These are phyloP conservation scores for Globisporangium lucens DNA, from an alignment of 352 stramenopile species.

Conservation along the genomic window DNA sequence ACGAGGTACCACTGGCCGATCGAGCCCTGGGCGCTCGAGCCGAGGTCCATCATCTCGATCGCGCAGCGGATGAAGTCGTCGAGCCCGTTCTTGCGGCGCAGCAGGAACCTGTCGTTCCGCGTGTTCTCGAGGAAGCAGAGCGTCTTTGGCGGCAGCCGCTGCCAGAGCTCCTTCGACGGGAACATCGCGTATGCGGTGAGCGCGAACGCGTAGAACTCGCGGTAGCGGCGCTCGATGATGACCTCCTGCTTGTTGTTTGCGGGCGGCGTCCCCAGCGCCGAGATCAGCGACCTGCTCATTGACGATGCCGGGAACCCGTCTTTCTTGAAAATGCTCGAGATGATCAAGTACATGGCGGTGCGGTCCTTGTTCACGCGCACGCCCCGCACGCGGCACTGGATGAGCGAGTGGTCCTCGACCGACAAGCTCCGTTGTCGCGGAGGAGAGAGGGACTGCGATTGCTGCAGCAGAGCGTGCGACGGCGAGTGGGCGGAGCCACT, in stretches of 20 bases:
- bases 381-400: constrained; percentile 52
- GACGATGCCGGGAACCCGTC: not conserved
- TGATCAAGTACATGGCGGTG: constrained; percentile 56
- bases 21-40: constrained; percentile 37
- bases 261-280: not conserved
- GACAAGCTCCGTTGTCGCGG: not conserved
- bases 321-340: constrained; percentile 35
- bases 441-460: not conserved
- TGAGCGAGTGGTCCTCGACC: constrained; percentile 4
- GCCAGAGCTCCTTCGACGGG: constrained; percentile 50
- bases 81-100: constrained; percentile 59
- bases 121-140: constrained; percentile 41
- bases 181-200: constrained; percentile 62
- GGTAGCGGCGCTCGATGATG: constrained; percentile 65
- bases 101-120: constrained; percentile 50
- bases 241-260: constrained; percentile 23
- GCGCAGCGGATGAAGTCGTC: constrained; percentile 61
- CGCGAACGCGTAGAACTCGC: constrained; percentile 76
- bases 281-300: constrained; percentile 10
- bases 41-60: constrained; percentile 58
- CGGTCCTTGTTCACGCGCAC: constrained; percentile 51
- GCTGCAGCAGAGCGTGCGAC: not conserved
- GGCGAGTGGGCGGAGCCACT: not conserved
- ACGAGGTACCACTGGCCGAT: constrained; percentile 70
- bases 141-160: constrained; percentile 62